Evolutionary conservation across 1,284 basidiomycete genomes (phyloP), one percentile per base, ranked within the genome.

Genomic region (Apiotrichum domesticum): DNA sequence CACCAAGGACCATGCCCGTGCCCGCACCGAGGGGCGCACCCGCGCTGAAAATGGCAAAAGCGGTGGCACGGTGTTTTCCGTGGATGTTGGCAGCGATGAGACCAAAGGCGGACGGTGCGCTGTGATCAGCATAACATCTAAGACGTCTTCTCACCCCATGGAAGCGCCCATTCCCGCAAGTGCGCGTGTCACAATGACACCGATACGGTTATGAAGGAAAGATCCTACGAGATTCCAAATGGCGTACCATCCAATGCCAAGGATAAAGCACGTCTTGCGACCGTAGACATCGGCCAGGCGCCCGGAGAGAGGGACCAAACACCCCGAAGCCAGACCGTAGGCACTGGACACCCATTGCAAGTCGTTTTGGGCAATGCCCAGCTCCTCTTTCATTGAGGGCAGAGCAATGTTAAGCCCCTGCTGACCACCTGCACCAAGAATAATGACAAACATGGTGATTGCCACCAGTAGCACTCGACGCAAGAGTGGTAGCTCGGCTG

Each of bases 231-330:
- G 57, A 6, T 67, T 69, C 59, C 69, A 68, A 34, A 66, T 45
- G 5, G 64, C 60, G 39, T 73, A 72, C 61, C 68, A 71, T 6
- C 51, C 41, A 56, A 73, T 71, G 32, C 76, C 75, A 35, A 54
- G 37, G 40, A 73, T 55, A 52, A 71, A 76, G 37, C 71, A 64
- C 6, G 51, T 33, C 34, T 66, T 63, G 29, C 70, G 65, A 3
- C 73, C 73, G 44, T 69, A 69, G 21, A 71, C 63, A 55, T 77
- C 75, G 1, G 75, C 73, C 46, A 77, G 62, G 2, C 66, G 69
- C 7, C 75, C 75, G 1, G 60, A 56, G 1, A 75, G 66, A 34
- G 74, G 69, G n/a, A 76, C 59, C 47, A 75, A 64, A 29, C 72
- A 69, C 21, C 70, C 75, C 9, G 65, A 68, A 41, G 71, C 63